Conservation (phyloP, 352 stramenopile genomes). For the Globisporangium heterothallicum region DNA sequence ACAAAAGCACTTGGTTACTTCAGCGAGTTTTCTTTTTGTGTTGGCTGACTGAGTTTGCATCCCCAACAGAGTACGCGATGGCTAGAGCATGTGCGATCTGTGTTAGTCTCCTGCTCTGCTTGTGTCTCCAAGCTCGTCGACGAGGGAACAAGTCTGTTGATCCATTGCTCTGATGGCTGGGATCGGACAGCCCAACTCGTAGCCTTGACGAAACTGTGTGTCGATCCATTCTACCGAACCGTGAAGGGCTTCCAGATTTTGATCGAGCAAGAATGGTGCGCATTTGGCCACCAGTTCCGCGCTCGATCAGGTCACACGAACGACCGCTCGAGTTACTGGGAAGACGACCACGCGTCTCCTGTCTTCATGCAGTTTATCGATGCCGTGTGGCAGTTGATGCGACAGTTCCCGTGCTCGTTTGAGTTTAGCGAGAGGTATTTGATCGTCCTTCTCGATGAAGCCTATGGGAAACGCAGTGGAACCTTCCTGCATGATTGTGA, state of each 20-base stretch:
- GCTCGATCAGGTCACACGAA: conserved; percentile 70
- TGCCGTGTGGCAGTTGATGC: conserved; percentile 96
- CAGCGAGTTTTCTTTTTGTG: not conserved
- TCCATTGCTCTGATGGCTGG: conserved; percentile 99
- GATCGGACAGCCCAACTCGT: conserved; percentile 97
- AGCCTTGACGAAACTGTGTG: conserved; percentile 92
- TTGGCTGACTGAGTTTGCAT: not conserved
- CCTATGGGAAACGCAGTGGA: conserved; percentile 95
- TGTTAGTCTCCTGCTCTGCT: conserved; percentile 87
- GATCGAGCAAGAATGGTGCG: conserved; percentile 98
- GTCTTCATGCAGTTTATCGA: conserved; percentile 99
- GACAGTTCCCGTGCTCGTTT: conserved; percentile 96
- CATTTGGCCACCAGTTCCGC: conserved; percentile 98
- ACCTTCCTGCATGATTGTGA: conserved; percentile 97
- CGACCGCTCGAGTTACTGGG: conserved; percentile 75
- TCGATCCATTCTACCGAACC: conserved; percentile 98
- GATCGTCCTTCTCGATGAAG: conserved; percentile 92
- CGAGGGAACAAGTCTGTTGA: conserved; percentile 90
- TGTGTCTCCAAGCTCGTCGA: conserved; percentile 86
- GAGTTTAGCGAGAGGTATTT: conserved; percentile 96
- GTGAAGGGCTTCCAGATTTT: conserved; percentile 94
- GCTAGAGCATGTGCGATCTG: conserved; percentile 75
- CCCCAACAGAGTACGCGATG: conserved; percentile 58
- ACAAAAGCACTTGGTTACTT: too few species aligned
- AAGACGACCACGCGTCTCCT: conserved; percentile 95